These are phyloP conservation scores for Capronia epimyces DNA, from an alignment of 2,329 filamentous ascomycete species.

Conservation along the genomic window DNA sequence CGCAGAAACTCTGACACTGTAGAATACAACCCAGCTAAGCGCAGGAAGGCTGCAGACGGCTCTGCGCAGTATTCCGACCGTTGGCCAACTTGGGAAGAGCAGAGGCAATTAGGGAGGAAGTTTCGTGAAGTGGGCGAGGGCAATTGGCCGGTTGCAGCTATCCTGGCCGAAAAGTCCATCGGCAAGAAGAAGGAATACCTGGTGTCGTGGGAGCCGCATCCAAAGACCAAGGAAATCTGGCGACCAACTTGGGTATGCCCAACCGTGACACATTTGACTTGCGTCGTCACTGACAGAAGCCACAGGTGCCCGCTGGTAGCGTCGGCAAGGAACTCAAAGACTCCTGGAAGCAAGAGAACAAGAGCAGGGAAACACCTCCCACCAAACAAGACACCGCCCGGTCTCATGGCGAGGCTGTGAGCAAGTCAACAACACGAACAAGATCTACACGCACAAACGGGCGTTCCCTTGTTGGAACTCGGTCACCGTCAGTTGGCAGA, in stretches of 20 bases:
- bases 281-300: not conserved
- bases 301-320: slow-evolving; percentile 2
- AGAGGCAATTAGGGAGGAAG: slow-evolving; percentile 8
- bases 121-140: slow-evolving; percentile 14
- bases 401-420: slow-evolving; percentile 11
- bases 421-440: slow-evolving; percentile 1
- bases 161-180: slow-evolving; percentile 36
- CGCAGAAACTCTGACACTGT: slow-evolving; percentile 5
- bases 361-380: not conserved
- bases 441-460: slow-evolving; percentile 3
- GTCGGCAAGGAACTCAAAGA: slow-evolving; percentile 3
- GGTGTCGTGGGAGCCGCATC: slow-evolving; percentile 25
- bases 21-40: slow-evolving; percentile 16
- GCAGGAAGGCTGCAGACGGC: slow-evolving; percentile 12
- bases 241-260: slow-evolving; percentile 25
- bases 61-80: not conserved
- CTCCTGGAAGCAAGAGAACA: not conserved
- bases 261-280: not conserved
- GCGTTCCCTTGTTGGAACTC: slow-evolving; percentile 13
- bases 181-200: slow-evolving; percentile 20
- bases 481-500: not conserved
- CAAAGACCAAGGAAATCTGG: slow-evolving; percentile 20
- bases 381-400: not conserved
- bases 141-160: slow-evolving; percentile 17
- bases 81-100: slow-evolving; percentile 17